Base-by-base conservation (phyloP, 768 basidiomycete species). In the Boletus rubroflammeus region DNA sequence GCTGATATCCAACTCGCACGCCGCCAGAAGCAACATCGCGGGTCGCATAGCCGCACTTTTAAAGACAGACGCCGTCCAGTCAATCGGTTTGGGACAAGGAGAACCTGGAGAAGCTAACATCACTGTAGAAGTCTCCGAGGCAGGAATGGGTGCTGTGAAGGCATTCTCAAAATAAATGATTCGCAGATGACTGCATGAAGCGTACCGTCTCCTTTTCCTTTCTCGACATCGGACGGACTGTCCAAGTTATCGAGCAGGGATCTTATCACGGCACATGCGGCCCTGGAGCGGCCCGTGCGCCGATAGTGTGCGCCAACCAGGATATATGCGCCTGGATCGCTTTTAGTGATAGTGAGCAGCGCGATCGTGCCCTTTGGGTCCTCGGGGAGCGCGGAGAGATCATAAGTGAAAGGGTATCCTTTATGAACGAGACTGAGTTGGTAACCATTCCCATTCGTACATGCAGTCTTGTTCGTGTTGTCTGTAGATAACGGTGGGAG, bases 1-100 rank as follows among this genome's bases (percentile, higher is more conserved):
- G 21, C 68, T 72, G 39, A 70, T 62, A 47, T 70, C 68, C 51
- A 72, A 28, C 41, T 70, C 68, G 54, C 68, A 70, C 2, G 68
- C 68, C n/a, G 70, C 68, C 11, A 70, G 48, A 46, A 72, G 57
- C 46, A 70, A 53, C 61, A 62, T 51, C 3, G 66, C 68, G 14
- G 68, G 68, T 36, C 68, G 68, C 41, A 66, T 51, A 9, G 54
- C 56, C 11, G 68, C 44, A 15, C 47, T 40, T 45, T 50, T 56
- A 13, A 54, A 58, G 35, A 44, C 62, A 17, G 63, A 23, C 39
- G 34, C 25, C 13, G 54, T 43, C 28, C 40, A 39, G 8, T 64
- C 57, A 14, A 42, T 25, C 34, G 47, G 13, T 50, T 56, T 61
- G 26, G 47, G 29, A 41, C 45, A 40, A 21, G 56, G 47, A 19